phyloP scores from a whole-genome alignment of 2,329 filamentous ascomycete genomes.

The Incumbomyces lentus region DNA sequence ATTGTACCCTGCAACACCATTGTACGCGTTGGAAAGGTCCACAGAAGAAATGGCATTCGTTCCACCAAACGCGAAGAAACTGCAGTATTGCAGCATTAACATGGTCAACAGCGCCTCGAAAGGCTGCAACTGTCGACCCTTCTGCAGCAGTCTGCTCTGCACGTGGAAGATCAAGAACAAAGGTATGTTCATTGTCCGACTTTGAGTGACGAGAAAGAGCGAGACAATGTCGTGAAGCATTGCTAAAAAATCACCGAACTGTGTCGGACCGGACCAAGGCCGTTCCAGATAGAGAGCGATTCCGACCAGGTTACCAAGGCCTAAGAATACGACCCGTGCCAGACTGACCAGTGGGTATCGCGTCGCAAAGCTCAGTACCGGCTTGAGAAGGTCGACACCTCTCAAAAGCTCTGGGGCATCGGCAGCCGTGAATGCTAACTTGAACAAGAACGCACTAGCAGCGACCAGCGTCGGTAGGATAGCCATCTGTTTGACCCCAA shows the following conservation, averaged over 20 bases:
- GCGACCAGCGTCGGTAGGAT: conserved; percentile 29
- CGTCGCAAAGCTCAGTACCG: conserved; percentile 28
- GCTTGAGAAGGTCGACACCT: conserved; percentile 25
- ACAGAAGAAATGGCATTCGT: conserved; percentile 94
- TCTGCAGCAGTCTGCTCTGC: conserved; percentile 42
- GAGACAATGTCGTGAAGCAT: conserved; percentile 59
- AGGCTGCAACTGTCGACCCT: conserved; percentile 30
- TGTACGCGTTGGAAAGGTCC: conserved; percentile 89
- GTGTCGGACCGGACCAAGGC: conserved; percentile 13
- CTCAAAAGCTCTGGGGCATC: conserved; percentile 75
- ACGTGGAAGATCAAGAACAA: conserved; percentile 66
- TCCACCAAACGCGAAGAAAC: conserved; percentile 84
- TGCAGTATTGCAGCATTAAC: conserved; percentile 66
- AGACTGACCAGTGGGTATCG: conserved; percentile 31
- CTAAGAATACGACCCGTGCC: conserved; percentile 41
- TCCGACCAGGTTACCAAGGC: conserved; percentile 27
- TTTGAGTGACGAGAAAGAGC: conserved; percentile 77
- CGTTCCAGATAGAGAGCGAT: conserved; percentile 18
- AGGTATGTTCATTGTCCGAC: conserved; percentile 72
- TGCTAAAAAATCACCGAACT: conserved; percentile 16
- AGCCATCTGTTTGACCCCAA: conserved; percentile 14
- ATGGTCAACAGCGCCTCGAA: conserved; percentile 56
- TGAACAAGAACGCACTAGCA: conserved; percentile 64
- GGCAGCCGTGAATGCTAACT: conserved; percentile 74
- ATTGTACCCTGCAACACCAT: conserved; percentile 75